Percentiles rank a stretch among this genome's conserved stretches.
phyloP scores from a whole-genome alignment of 2,329 filamentous ascomycete species.

The Paraconiothyrium brasiliense region DNA sequence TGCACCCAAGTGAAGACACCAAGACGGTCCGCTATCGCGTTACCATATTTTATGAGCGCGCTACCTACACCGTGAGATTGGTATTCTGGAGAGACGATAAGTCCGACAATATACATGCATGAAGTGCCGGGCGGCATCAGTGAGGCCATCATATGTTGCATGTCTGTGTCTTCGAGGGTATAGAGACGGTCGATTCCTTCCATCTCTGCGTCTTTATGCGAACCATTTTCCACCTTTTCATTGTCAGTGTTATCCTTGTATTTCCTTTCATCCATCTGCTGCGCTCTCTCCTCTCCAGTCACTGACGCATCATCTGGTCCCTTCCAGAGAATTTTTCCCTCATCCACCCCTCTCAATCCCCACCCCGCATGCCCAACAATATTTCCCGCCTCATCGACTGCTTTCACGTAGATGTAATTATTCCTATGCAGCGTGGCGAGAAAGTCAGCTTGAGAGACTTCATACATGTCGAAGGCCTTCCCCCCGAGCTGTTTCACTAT shows the following conservation, averaged over 20 bases:
- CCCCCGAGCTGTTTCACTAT: slow-evolving; percentile 15
- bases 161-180: slow-evolving; percentile 11
- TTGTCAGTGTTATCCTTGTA: neutral
- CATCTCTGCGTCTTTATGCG: neutral
- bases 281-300: neutral
- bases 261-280: neutral
- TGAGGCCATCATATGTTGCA: slow-evolving; percentile 7
- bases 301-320: neutral
- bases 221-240: neutral
- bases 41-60: slow-evolving; percentile 13
- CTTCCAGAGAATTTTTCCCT: neutral
- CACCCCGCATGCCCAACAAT: slow-evolving; percentile 15
- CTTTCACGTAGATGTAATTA: slow-evolving; percentile 13
- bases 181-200: slow-evolving; percentile 8
- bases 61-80: slow-evolving; percentile 13
- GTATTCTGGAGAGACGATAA: slow-evolving; percentile 7
- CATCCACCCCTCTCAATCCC: slow-evolving; percentile 11
- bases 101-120: slow-evolving; percentile 13
- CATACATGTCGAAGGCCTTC: slow-evolving; percentile 14
- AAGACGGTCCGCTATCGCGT: slow-evolving; percentile 10
- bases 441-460: slow-evolving; percentile 1
- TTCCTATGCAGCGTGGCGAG: slow-evolving; percentile 2
- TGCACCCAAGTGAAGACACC: slow-evolving; percentile 20
- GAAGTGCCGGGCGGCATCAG: slow-evolving; percentile 10
- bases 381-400: slow-evolving; percentile 8